A percentile compares a stretch with the other conserved stretches of the same genome.
These are phyloP conservation scores for Malus hybrid DNA, from an alignment of 331 rosid species.

Conservation along the genomic window DNA sequence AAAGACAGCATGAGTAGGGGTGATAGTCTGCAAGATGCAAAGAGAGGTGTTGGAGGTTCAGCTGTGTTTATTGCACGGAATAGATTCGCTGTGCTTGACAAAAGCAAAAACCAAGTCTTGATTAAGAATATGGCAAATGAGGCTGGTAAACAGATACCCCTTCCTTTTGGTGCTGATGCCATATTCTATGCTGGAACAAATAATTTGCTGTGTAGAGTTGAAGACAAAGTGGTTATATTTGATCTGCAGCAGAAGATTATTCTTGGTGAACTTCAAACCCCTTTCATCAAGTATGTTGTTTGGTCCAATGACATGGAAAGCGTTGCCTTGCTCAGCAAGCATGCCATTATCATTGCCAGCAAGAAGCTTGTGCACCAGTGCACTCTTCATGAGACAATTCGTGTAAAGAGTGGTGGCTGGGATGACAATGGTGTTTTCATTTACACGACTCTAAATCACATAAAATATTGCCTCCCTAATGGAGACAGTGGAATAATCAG, in stretches of 20 bases:
- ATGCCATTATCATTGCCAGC: constrained; percentile 77
- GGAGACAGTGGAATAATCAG: constrained; percentile 92
- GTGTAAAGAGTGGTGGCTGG: constrained; percentile 98
- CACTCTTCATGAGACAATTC: constrained; percentile 96
- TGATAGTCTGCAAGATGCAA: constrained; percentile 70
- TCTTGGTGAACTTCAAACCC: constrained; percentile 82
- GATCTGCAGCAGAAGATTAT: constrained; percentile 80
- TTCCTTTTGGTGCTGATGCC: constrained; percentile 73
- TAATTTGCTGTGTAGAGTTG: constrained; percentile 80
- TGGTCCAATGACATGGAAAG: constrained; percentile 94
- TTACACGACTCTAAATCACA: constrained; percentile 82
- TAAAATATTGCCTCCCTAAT: constrained; percentile 90
- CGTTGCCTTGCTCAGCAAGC: constrained; percentile 93
- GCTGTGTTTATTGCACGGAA: constrained; percentile 90
- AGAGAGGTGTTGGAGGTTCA: constrained; percentile 83
- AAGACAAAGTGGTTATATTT: constrained; percentile 79
- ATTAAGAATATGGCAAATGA: constrained; percentile 79
- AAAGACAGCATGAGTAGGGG: constrained; percentile 71
- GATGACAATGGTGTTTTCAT: constrained; percentile 95
- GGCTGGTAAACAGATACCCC: constrained; percentile 66
- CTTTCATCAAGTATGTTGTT: constrained; percentile 73
- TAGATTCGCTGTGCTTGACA: constrained; percentile 92
- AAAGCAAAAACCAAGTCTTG: constrained; percentile 59
- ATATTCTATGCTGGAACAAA: constrained; percentile 96
- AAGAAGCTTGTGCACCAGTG: constrained; percentile 92